Base-by-base conservation (phyloP, 805 yeast genomes). In the Lipomyces starkeyi region DNA sequence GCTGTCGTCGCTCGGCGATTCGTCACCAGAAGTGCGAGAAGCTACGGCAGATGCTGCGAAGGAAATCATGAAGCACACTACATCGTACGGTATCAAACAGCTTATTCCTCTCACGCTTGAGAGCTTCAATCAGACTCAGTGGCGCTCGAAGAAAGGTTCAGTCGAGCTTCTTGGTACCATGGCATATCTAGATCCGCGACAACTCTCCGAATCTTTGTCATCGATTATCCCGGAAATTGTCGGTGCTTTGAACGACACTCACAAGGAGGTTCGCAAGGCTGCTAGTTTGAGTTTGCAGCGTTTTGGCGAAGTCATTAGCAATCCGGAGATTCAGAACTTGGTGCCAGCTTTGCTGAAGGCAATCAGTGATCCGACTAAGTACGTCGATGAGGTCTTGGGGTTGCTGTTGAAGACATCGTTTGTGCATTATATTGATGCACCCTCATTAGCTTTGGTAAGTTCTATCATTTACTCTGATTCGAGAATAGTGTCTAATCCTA, bases 71-170 rank as follows among this genome's bases (percentile, higher is more conserved):
- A 86, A 89, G 63, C 85, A 88, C 74, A 91, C 98, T 3, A 93
- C 98, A 2, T 88, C 97, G 70, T 95, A 82, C 78, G 99, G 99
- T 80, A 91, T 95, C 66, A 91, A 90, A 76, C 88, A 89, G 72
- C 84, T 95, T 78, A 93, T 95, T 77, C 99, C 99, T 1, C 83
- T 94, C 66, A 97, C 98, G 0, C 86, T 94, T 67, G 86, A 88
- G 40, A 91, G 91, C 73, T 83, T 95, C 73, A 96, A 93, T 74
- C 97, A 91, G 69, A 87, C 89, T 65, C 89, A 96, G 0, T 95
- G 99, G 99, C 86, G 99, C 80, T 87, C 97, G 0, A 95, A 95
- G 81, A 91, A 93, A 80, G 99, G 98, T 3, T 91, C 98, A 6
- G 98, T 95, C 22, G 98, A 95, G 77, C 81, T 95, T 62, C 84